Evolutionary conservation across 2,329 filamentous ascomycete genomes (phyloP).

Genomic region (Tolypocladium endophyticum): DNA sequence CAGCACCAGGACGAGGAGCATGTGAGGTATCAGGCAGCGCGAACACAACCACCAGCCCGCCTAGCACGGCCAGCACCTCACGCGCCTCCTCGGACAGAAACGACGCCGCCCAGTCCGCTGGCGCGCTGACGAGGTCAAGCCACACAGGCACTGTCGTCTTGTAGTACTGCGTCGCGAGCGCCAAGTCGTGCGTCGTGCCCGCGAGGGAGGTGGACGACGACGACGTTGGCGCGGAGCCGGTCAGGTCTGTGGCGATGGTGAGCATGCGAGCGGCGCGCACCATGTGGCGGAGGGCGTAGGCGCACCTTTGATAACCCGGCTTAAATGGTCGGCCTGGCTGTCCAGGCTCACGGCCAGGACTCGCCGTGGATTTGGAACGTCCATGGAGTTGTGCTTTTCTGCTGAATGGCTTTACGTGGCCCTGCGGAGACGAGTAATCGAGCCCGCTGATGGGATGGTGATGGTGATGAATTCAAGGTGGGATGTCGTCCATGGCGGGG

Average conservation of each 20-base stretch:
- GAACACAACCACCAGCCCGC: constrained; percentile 41
- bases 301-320: constrained; percentile 43
- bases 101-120: constrained; percentile 43
- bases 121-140: constrained; percentile 49
- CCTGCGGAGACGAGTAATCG: background rate
- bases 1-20: background rate
- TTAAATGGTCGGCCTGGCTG: constrained; percentile 33
- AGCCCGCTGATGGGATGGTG: background rate
- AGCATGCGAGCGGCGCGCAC: background rate
- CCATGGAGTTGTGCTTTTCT: constrained; percentile 3
- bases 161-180: constrained; percentile 52
- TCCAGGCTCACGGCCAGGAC: constrained; percentile 47
- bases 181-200: constrained; percentile 46
- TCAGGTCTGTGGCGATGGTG: constrained; percentile 32
- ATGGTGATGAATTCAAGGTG: background rate
- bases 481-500: background rate
- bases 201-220: constrained; percentile 35
- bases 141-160: constrained; percentile 50
- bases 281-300: background rate
- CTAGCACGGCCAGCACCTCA: constrained; percentile 51
- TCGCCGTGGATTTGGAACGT: constrained; percentile 41
- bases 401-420: background rate
- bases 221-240: constrained; percentile 31
- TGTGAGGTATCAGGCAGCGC: constrained; percentile 7
- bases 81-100: constrained; percentile 51